Evolutionary conservation across 192 early-diverging fungal genomes (phyloP).

Genomic region (Funneliformis mosseae): DNA sequence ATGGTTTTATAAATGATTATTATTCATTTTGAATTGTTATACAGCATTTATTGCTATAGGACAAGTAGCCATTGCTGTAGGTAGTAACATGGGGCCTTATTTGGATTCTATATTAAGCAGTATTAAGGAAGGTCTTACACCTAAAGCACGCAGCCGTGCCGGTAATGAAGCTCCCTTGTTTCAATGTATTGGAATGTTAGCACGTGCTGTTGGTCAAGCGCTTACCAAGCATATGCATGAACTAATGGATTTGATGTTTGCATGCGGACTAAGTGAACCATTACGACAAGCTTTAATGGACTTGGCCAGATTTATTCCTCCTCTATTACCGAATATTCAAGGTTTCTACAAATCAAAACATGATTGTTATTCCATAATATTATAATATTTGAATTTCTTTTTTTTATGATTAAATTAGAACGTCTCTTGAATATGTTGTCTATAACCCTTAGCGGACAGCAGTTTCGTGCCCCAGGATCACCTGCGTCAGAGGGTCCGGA

Average conservation of each 20-base stretch:
- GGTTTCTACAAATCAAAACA: slow-evolving; percentile 45
- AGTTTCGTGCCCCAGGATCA: slow-evolving; percentile 78
- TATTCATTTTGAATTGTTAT: not conserved
- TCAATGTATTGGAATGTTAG: slow-evolving; percentile 87
- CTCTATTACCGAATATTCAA: slow-evolving; percentile 83
- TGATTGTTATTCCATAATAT: not conserved
- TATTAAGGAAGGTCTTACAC: slow-evolving; percentile 73
- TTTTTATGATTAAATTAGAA: slow-evolving; percentile 48
- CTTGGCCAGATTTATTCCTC: slow-evolving; percentile 79
- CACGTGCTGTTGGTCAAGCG: slow-evolving; percentile 86
- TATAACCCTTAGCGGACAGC: slow-evolving; percentile 76
- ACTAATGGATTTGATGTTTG: slow-evolving; percentile 90
- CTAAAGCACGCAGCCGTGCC: slow-evolving; percentile 63
- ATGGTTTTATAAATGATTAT: not conserved
- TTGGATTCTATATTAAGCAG: slow-evolving; percentile 75
- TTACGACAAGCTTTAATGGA: slow-evolving; percentile 81
- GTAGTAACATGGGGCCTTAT: slow-evolving; percentile 75
- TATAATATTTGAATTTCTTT: not conserved
- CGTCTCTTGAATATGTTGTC: slow-evolving; percentile 88
- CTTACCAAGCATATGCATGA: slow-evolving; percentile 87
- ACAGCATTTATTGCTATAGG: slow-evolving; percentile 85
- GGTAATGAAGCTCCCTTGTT: slow-evolving; percentile 69
- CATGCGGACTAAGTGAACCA: slow-evolving; percentile 78
- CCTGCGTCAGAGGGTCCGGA: slow-evolving; percentile 49
- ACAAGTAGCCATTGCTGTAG: slow-evolving; percentile 78